These are phyloP conservation scores for Saturnispora gosingensis DNA, from an alignment of 805 yeast genomes.

Conservation along the genomic window DNA sequence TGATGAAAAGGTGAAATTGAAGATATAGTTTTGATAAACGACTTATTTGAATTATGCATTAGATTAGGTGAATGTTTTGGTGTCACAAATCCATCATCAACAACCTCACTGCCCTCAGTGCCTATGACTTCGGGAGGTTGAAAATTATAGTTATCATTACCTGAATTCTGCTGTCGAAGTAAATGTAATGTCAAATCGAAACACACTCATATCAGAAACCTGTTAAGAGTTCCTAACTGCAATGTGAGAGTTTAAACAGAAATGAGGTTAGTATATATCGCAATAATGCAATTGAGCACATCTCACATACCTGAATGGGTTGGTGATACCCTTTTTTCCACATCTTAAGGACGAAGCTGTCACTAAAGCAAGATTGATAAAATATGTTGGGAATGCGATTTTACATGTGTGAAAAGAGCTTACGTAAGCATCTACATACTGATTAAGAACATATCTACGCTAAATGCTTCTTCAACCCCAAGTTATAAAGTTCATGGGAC, in stretches of 20 bases:
- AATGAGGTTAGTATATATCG: neutral
- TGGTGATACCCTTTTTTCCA: slow-evolving; percentile 29
- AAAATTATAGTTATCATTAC: slow-evolving; percentile 4
- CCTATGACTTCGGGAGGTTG: slow-evolving; percentile 8
- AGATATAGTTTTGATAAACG: slow-evolving; percentile 5
- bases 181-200: neutral
- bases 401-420: neutral
- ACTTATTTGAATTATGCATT: neutral
- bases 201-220: neutral
- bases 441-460: neutral
- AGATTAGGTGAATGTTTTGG: slow-evolving; percentile 4
- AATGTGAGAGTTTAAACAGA: neutral
- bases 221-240: neutral
- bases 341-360: slow-evolving; percentile 8
- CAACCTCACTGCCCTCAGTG: neutral
- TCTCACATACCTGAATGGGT: slow-evolving; percentile 22
- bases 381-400: neutral
- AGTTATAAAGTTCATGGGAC: slow-evolving; percentile 63
- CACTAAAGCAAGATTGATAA: neutral
- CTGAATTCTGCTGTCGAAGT: neutral
- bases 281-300: neutral
- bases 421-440: neutral
- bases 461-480: slow-evolving; percentile 18
- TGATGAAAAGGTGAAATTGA: slow-evolving; percentile 11
- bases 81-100: neutral